phyloP scores from a whole-genome alignment of 345 rosid species.

The Salix brachista region DNA sequence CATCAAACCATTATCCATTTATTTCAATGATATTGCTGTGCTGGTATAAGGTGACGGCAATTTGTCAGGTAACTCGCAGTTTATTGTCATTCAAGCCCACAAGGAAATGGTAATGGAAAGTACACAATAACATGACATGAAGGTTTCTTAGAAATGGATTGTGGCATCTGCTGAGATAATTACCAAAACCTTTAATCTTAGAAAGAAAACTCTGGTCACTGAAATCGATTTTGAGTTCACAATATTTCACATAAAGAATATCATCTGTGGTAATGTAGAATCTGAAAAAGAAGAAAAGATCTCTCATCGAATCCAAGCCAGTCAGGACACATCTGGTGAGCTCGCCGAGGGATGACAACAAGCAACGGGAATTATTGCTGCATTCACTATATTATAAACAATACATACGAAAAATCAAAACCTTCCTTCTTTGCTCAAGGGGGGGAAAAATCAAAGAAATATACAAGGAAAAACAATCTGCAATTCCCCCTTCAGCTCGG shows the following conservation, averaged over 20 bases:
- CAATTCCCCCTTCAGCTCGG: conserved; percentile 32
- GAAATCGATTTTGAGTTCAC: background rate
- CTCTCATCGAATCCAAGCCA: conserved; percentile 24
- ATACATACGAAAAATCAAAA: conserved; percentile 23
- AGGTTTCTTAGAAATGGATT: too few species aligned
- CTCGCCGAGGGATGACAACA: conserved; percentile 18
- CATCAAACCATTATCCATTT: too few species aligned
- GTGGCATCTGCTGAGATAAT: too few species aligned
- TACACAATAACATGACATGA: too few species aligned
- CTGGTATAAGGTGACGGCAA: too few species aligned
- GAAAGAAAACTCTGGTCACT: background rate
- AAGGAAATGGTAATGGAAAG: too few species aligned
- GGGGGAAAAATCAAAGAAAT: conserved; percentile 14
- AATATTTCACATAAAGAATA: conserved; percentile 4
- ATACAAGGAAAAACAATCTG: conserved; percentile 15
- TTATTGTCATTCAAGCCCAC: too few species aligned
- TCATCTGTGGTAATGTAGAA: conserved; percentile 8
- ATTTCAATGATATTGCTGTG: too few species aligned
- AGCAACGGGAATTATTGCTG: conserved; percentile 56
- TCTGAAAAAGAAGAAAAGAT: background rate
- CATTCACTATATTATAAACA: conserved; percentile 30
- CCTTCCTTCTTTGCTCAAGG: conserved; percentile 14
- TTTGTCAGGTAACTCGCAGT: too few species aligned
- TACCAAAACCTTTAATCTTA: background rate
- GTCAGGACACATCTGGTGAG: conserved; percentile 18